phyloP scores from a whole-genome alignment of 768 basidiomycete species.

The Suillus discolor region DNA sequence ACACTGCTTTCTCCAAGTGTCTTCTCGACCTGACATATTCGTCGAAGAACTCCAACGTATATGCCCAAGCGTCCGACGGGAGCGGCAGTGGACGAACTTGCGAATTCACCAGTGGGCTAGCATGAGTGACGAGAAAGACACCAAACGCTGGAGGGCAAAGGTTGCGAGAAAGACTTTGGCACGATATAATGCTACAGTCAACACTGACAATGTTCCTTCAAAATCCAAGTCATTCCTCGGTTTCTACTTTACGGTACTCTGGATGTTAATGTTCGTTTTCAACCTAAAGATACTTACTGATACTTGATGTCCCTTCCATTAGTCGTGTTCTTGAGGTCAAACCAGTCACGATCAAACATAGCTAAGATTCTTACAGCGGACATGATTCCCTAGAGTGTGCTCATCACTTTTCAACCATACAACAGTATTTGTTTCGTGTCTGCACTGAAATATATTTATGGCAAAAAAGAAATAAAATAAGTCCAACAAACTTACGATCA shows the following conservation, averaged over 20 bases:
- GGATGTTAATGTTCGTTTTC: not conserved
- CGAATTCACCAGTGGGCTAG: constrained; percentile 1
- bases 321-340: not conserved
- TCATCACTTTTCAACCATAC: no score
- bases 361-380: not conserved
- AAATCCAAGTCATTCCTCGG: not conserved
- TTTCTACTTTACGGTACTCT: not conserved
- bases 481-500: no score
- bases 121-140: constrained; percentile 8
- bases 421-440: no score
- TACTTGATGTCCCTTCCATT: not conserved
- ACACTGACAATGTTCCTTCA: not conserved
- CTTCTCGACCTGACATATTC: not conserved
- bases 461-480: no score
- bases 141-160: constrained; percentile 1
- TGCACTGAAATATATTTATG: no score
- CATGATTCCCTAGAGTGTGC: no score
- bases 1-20: not conserved
- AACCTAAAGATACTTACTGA: not conserved
- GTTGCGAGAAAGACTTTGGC: not conserved
- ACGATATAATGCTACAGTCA: not conserved
- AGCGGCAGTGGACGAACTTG: constrained; percentile 1
- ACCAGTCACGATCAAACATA: not conserved
- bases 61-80: not conserved
- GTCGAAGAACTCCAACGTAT: not conserved